Conservation (phyloP, 208 protist species). For the Leishmania tropica region DNA sequence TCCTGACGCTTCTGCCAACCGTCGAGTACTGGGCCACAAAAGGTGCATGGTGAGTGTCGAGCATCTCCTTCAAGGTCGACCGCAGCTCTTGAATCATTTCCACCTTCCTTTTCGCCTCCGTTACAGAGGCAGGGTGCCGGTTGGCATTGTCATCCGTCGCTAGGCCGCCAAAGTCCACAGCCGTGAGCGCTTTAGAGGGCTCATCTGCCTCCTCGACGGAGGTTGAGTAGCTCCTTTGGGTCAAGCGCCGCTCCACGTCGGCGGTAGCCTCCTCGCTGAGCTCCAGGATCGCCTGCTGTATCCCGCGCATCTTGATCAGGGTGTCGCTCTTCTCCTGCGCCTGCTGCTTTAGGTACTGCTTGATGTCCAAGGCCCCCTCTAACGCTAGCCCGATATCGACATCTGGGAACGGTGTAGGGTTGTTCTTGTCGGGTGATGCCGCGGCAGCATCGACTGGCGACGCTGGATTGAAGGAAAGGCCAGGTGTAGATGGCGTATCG, state of each 20-base stretch:
- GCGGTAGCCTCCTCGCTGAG: slow-evolving; percentile 36
- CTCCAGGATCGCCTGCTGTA: slow-evolving; percentile 50
- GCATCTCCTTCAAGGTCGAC: slow-evolving; percentile 30
- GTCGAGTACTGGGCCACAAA: not conserved
- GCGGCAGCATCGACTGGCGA: not conserved
- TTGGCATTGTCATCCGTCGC: not conserved
- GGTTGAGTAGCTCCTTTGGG: not conserved
- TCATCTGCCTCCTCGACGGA: not conserved
- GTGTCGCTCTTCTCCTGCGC: slow-evolving; percentile 36
- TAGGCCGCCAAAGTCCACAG: not conserved
- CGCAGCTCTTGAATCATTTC: slow-evolving; percentile 29
- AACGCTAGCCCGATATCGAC: slow-evolving; percentile 8
- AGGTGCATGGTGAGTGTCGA: slow-evolving; percentile 17
- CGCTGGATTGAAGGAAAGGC: not conserved
- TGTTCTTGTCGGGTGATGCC: not conserved
- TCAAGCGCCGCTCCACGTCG: slow-evolving; percentile 28
- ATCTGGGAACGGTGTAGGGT: not conserved
- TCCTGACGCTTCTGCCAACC: not conserved
- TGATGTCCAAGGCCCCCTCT: slow-evolving; percentile 12
- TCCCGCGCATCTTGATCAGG: slow-evolving; percentile 49
- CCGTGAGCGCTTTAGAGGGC: not conserved
- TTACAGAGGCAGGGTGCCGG: not conserved
- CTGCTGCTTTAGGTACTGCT: slow-evolving; percentile 22
- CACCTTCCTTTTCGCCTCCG: slow-evolving; percentile 14
- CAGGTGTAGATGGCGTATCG: not conserved